Base-by-base conservation (phyloP, 441 rosid species). In the Pelargonium australe region DNA sequence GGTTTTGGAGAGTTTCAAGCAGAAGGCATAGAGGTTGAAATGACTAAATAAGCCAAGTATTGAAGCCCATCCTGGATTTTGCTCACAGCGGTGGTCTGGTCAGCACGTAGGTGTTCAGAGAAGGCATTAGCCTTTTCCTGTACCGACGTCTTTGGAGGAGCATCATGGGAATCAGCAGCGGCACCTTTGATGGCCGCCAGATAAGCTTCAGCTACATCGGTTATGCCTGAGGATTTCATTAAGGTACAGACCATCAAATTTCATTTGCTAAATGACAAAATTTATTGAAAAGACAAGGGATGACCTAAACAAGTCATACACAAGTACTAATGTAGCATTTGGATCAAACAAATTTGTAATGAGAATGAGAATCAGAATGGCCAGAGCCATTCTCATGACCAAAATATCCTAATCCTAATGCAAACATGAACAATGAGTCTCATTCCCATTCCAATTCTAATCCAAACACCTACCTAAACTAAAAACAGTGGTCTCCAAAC, bases 41-140 rank as follows among this genome's bases (percentile, higher is more conserved):
- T 79, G 78, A 95, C 89, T 0, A 90, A 86, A 25, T 79, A 83
- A 5, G 97, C 72, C 77, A 95, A 78, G 82, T 80, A 81, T 25
- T 89, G 95, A 45, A 95, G 83, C 41, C 99, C 97, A 25, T 90
- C 97, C 82, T 89, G 90, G 65, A 95, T 85, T 83, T 87, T 92
- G 51, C 84, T 77, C 75, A 86, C 82, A 0, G 97, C 98, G 2
- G 83, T 78, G 34, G 68, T 76, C 73, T 77, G 82, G 77, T 89
- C 91, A 13, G 80, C 70, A 3, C 71, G 83, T 63, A 95, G 85
- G 80, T 84, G 87, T 70, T 89, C 83, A 1, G 90, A 83, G 75
- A 92, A 86, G 67, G 85, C 75, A 68, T 67, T 82, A 57, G 83
- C 97, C 70, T 92, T 95, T 66, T 85, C 96, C 72, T 82, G 84